Base-by-base conservation (phyloP, 768 basidiomycete species). In the Mycena capillaripes region DNA sequence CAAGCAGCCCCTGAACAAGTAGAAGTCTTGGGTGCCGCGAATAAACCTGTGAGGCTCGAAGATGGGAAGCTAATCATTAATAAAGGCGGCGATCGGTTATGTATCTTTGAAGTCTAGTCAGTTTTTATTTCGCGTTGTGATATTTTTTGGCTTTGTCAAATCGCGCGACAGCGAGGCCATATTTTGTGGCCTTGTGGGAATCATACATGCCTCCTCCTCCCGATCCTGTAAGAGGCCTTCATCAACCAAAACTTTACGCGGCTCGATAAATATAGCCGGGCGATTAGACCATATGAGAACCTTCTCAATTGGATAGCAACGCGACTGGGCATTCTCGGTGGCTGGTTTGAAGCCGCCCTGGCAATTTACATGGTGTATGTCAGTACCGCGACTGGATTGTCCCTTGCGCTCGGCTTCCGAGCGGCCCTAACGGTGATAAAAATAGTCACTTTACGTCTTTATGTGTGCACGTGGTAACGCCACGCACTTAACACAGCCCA, bases 161-260 rank as follows among this genome's bases (percentile, higher is more conserved):
- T 14, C n/a, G 7, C n/a, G 36, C 40, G 44, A n/a, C 23, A 61
- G 59, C 29, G 59, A 44, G 21, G 40, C 59, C 59, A 9, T 61
- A 61, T 25, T 61, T 61, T 21, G 40, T 61, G 7, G 59, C 59
- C 11, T 44, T 61, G 38, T 16, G 59, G 59, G 40, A 61, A 44
- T 29, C 59, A 44, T 27, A 61, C 59, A 29, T 27, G n/a, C n/a
- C n/a, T 61, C 7, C 40, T 61, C 38, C 59, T 61, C 25, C 59
- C 59, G 25, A 12, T 61, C 40, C 16, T 29, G 14, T 61, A 76
- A 40, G 55, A 66, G n/a, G 38, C 61, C 6, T 70, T 74, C 46
- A 70, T 69, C n/a, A 19, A 63, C 46, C 16, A 56, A 19, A 56
- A 44, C 40, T 48, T 30, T 65, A 66, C 25, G 70, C 52, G 55